Evolutionary conservation across 2,329 filamentous ascomycete species (phyloP).

Genomic region (Hypoxylon sp.): DNA sequence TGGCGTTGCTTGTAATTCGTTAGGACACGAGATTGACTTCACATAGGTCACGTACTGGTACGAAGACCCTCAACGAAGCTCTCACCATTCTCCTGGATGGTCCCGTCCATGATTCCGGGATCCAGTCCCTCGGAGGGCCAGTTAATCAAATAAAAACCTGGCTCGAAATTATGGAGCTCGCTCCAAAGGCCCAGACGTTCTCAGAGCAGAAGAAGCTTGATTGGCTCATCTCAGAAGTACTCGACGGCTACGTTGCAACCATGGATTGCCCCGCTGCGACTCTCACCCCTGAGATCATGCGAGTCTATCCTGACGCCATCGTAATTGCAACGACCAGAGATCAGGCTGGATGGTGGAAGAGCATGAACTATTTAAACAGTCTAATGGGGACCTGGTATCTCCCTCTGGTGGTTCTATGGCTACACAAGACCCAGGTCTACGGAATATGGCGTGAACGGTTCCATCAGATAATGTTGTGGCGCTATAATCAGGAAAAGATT

Average conservation of each 20-base stretch:
- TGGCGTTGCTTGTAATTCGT: not conserved
- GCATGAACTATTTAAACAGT: conserved; percentile 54
- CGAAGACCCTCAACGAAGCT: conserved; percentile 58
- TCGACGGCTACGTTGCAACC: conserved; percentile 57
- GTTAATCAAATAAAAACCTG: conserved; percentile 56
- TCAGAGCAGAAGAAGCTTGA: conserved; percentile 55
- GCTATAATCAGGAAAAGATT: conserved; percentile 54
- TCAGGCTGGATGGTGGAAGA: conserved; percentile 58
- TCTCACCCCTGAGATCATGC: conserved; percentile 63
- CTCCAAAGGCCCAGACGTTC: conserved; percentile 51
- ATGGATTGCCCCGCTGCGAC: conserved; percentile 62
- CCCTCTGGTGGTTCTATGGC: conserved; percentile 54
- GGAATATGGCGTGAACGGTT: conserved; percentile 54
- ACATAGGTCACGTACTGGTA: conserved; percentile 57
- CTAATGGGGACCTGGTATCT: conserved; percentile 56
- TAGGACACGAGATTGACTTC: conserved; percentile 32
- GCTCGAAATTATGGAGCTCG: conserved; percentile 56
- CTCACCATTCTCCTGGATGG: conserved; percentile 56
- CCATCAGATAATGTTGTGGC: conserved; percentile 52
- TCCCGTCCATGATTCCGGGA: conserved; percentile 56
- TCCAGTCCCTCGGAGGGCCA: conserved; percentile 57
- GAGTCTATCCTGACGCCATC: conserved; percentile 65
- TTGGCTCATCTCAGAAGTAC: conserved; percentile 55
- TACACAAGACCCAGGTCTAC: conserved; percentile 54
- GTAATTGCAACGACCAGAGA: conserved; percentile 63